These are phyloP conservation scores for Aspergillus avenaceus DNA, from an alignment of 495 filamentous ascomycete genomes.

Conservation along the genomic window DNA sequence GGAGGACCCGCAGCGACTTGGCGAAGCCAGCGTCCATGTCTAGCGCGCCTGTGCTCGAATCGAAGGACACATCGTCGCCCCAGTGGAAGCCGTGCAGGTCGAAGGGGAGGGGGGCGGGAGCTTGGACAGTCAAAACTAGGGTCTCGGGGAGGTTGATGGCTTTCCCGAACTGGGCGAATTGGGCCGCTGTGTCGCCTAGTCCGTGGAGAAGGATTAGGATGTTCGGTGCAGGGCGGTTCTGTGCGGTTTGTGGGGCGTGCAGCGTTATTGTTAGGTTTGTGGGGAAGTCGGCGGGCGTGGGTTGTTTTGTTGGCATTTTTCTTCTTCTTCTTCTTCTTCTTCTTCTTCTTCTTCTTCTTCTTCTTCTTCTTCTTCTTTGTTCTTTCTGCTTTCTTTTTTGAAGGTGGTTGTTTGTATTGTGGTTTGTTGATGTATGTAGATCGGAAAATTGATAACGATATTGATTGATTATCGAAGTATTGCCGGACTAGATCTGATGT, in stretches of 20 bases:
- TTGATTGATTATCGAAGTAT: no score
- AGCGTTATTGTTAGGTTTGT: constrained; percentile 43
- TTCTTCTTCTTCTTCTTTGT: no score
- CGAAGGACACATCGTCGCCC: constrained; percentile 83
- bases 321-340: not conserved
- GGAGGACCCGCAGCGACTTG: constrained; percentile 45
- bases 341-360: no score
- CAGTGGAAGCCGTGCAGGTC: constrained; percentile 80
- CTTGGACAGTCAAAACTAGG: constrained; percentile 69
- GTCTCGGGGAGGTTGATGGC: constrained; percentile 79
- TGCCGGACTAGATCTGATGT: no score
- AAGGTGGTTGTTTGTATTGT: no score
- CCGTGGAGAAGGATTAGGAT: constrained; percentile 89
- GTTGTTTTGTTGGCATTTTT: constrained; percentile 36
- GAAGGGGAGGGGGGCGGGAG: constrained; percentile 67
- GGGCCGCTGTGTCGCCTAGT: constrained; percentile 68
- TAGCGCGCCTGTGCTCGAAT: constrained; percentile 55
- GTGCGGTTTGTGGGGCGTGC: constrained; percentile 21
- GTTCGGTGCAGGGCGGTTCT: constrained; percentile 46
- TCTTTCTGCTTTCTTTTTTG: no score
- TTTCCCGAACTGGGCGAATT: constrained; percentile 70
- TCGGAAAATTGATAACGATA: no score
- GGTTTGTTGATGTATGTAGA: no score
- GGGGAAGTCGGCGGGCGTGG: constrained; percentile 49
- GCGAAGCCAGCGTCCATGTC: constrained; percentile 79